Evolutionary conservation across 179 eudicot genomes (phyloP).

Genomic region (Corrigiola litoralis): DNA sequence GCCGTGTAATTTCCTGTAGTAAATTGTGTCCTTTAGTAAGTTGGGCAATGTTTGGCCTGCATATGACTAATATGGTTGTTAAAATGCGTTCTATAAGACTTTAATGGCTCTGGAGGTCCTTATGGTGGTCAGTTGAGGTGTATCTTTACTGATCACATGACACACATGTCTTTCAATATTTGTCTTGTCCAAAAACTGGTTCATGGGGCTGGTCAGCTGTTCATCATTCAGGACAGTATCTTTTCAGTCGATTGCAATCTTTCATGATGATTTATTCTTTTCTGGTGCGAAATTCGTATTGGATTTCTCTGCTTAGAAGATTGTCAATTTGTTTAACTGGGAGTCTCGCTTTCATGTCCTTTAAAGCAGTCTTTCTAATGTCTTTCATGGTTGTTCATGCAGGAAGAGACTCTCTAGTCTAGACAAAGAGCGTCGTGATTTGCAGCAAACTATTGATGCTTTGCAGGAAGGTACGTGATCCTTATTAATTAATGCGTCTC

Average conservation of each 20-base stretch:
- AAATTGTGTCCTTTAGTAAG: too few relatives aligned
- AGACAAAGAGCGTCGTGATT: conserved; percentile 88
- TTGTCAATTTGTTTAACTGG: neutral
- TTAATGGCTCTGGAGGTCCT: neutral
- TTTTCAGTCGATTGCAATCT: neutral
- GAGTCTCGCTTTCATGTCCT: neutral
- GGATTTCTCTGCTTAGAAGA: neutral
- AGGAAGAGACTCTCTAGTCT: conserved; percentile 80
- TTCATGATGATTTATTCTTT: neutral
- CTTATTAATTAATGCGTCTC: neutral
- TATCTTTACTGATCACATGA: neutral
- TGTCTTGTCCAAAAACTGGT: neutral
- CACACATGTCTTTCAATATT: neutral
- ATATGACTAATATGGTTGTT: neutral
- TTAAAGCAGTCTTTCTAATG: neutral
- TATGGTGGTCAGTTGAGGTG: neutral
- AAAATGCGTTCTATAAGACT: neutral
- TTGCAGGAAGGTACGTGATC: conserved; percentile 69
- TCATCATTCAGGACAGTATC: neutral
- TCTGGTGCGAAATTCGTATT: neutral
- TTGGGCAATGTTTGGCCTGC: neutral
- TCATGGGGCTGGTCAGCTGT: neutral
- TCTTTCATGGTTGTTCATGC: conserved; percentile 16
- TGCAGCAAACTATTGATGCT: conserved; percentile 79
- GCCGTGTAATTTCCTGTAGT: too few relatives aligned